phyloP scores from a whole-genome alignment of 768 basidiomycete species.

The Lactarius hengduanensis region DNA sequence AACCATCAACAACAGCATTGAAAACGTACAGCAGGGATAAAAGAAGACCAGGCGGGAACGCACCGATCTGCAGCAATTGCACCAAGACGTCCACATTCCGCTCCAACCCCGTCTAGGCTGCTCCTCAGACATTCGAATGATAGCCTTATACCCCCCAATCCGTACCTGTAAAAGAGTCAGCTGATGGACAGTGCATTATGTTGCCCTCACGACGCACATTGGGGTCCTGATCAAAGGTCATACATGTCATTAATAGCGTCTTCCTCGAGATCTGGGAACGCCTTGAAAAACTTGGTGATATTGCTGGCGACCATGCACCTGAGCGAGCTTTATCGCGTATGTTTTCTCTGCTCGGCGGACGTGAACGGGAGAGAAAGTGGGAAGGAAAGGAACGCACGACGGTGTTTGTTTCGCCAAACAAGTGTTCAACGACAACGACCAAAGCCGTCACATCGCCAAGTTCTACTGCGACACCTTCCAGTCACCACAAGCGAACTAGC shows the following conservation, averaged over 20 bases:
- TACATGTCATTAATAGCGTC: too few relatives aligned
- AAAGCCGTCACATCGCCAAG: too few relatives aligned
- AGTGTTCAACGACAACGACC: too few relatives aligned
- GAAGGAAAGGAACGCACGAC: not conserved
- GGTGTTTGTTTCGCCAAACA: too few relatives aligned
- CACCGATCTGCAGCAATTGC: constrained; percentile 72
- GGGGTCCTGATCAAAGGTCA: constrained; percentile 37
- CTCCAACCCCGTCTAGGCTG: constrained; percentile 57
- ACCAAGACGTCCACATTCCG: constrained; percentile 73
- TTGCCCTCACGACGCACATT: constrained; percentile 40
- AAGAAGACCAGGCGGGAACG: constrained; percentile 29
- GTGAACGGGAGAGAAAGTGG: not conserved
- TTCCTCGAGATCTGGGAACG: too few relatives aligned
- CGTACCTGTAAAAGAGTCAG: constrained; percentile 48
- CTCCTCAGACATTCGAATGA: constrained; percentile 49
- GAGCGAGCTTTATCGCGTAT: constrained; percentile 56
- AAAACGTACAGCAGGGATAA: not conserved
- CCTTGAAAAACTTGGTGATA: too few relatives aligned
- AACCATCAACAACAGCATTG: not conserved
- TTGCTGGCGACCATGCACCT: constrained; percentile 28
- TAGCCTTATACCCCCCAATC: constrained; percentile 62
- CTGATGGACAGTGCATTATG: not conserved
- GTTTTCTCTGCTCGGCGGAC: constrained; percentile 43
- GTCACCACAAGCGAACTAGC: too few relatives aligned
- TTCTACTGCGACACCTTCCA: too few relatives aligned